These are phyloP conservation scores for Cyberlindnera suaveolens DNA, from an alignment of 805 yeast genomes.

Conservation along the genomic window DNA sequence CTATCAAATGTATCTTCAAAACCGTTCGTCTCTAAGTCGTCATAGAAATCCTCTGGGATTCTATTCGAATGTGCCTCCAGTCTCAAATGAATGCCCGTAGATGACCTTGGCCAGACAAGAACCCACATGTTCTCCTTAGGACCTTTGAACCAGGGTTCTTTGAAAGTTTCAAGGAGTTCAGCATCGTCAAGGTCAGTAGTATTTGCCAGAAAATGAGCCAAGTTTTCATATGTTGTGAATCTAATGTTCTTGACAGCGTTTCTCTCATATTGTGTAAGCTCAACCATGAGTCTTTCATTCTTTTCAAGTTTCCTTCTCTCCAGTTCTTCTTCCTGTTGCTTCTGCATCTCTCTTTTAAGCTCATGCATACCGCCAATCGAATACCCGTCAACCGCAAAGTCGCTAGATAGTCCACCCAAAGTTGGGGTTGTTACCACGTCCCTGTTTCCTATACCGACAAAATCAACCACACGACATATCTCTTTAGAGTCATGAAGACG, in stretches of 20 bases:
- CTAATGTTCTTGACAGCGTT: conserved; percentile 7
- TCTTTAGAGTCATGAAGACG: conserved; percentile 56
- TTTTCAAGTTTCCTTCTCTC: conserved; percentile 1
- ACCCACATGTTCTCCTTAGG: conserved; percentile 27
- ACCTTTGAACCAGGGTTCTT: conserved; percentile 31
- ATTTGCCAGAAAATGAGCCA: conserved; percentile 26
- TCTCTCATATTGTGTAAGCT: conserved; percentile 2
- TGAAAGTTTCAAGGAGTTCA: conserved; percentile 1
- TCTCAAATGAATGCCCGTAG: conserved; percentile 20
- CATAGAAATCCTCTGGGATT: conserved; percentile 8
- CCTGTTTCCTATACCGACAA: conserved; percentile 54
- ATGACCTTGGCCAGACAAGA: conserved; percentile 18
- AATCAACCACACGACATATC: conserved; percentile 69
- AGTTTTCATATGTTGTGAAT: conserved; percentile 31
- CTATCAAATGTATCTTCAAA: not conserved
- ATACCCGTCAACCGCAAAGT: conserved; percentile 23
- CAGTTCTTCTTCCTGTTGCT: conserved; percentile 11
- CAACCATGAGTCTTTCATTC: no score
- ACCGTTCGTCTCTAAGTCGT: conserved; percentile 5
- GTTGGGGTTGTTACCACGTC: conserved; percentile 55
- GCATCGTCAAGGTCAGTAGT: not conserved
- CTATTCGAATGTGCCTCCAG: conserved; percentile 14
- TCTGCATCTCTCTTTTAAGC: conserved; percentile 16
- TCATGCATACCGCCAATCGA: conserved; percentile 28
- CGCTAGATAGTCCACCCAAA: conserved; percentile 31